These are phyloP conservation scores for Plantago elongata DNA, from an alignment of 257 asterid species.

Conservation along the genomic window DNA sequence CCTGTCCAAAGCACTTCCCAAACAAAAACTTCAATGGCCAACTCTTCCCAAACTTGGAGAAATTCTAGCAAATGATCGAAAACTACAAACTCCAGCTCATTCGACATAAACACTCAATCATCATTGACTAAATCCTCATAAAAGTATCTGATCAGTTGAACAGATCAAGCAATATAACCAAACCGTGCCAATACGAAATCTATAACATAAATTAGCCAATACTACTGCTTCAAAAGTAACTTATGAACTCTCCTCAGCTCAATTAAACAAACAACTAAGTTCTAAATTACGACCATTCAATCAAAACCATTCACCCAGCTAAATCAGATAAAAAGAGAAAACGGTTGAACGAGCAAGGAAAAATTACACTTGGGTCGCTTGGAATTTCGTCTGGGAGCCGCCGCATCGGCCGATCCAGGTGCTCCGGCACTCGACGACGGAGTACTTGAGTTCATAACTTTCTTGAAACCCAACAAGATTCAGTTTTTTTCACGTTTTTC, in stretches of 20 bases:
- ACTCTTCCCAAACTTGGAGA: neutral
- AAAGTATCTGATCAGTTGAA: neutral
- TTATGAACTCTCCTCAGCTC: neutral
- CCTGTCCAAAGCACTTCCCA: neutral
- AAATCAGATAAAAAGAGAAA: neutral
- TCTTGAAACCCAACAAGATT: neutral
- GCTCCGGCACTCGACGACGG: conserved; percentile 73
- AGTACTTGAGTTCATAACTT: conserved; percentile 54
- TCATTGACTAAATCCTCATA: neutral
- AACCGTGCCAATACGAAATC: no score
- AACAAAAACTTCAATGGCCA: neutral
- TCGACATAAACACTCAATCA: neutral
- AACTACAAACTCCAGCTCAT: neutral
- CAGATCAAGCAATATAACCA: neutral
- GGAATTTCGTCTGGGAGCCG: conserved; percentile 63
- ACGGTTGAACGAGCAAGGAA: neutral
- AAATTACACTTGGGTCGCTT: conserved; percentile 79
- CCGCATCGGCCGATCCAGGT: conserved; percentile 69
- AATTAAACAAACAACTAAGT: no score
- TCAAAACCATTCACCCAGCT: no score
- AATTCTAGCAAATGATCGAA: neutral
- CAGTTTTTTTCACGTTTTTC: neutral
- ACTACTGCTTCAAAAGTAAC: neutral
- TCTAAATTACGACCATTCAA: no score
- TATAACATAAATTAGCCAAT: neutral